Base-by-base conservation (phyloP, 2,329 filamentous ascomycete genomes). In the Tolypocladium nubicola region DNA sequence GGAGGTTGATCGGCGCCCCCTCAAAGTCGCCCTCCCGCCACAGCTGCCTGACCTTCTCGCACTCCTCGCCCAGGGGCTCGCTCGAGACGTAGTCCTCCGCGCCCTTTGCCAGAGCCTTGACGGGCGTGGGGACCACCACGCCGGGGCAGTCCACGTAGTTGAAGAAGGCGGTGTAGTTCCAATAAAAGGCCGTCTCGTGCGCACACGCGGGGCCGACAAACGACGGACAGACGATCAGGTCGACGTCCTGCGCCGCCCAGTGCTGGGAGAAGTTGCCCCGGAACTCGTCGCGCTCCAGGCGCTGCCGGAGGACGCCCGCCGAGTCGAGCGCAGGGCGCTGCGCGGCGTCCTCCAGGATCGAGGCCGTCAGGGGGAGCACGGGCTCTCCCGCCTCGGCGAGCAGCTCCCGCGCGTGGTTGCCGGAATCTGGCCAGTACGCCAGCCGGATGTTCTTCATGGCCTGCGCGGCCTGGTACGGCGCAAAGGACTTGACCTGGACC, bases 81-180 rank as follows among this genome's bases (percentile, higher is more conserved):
- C 30, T 33, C 30, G 37, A 38, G 3, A 6, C 37, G 14, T 38
- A 38, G 7, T 16, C 5, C 37, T 14, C 37, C 5, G 37, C 37
- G 1, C 37, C 14, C 37, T 38, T 38, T 38, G 13, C 37, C 37
- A 38, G 37, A 1, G 61, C 56, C 38, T 56, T 62, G 13, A 63
- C 59, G 0, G 70, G 68, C 1, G 71, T 73, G 0, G 71, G 72
- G 0, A 74, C 41, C 0, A 70, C 70, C 0, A 66, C 66, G 0
- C 66, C 71, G 0, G 71, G 70, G 19, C 68, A 71, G 52, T 73
- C 71, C 2, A 73, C 60, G 21, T 71, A 69, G 33, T 73, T 73
- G 62, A 66, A 73, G 8, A 72, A 62, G 6, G 69, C 67, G 0
- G 70, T 72, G 56, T 73, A 71, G 23, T 71, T 68, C 68, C 69